Evolutionary conservation across 2,329 filamentous ascomycete species (phyloP), one percentile per base, ranked within the genome.

Genomic region (Ceratocystis albifundus): DNA sequence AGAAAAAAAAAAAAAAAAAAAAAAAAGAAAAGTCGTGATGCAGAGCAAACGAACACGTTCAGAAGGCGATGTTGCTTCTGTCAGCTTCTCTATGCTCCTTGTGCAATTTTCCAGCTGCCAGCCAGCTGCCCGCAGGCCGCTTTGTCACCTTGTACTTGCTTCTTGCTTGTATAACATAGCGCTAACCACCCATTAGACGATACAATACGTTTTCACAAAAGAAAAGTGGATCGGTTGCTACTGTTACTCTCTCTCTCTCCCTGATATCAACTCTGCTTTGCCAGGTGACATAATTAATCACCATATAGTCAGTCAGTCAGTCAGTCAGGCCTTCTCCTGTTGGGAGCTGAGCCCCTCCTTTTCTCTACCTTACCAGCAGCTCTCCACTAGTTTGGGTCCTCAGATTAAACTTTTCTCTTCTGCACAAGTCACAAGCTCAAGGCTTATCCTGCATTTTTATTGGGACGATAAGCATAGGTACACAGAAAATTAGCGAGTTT

Each of bases 51-150:
- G 62, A 65, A 67, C 66, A 67, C 62, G 61, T 67, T 67, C 66
- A 65, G 66, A 64, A 48, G 61, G 57, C 28, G 45, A 28, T 48
- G 45, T 68, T 68, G 64, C 66, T 68, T 68, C 67, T 68, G 64
- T 64, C 67, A 68, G 67, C 67, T 68, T 68, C 67, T 68, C 57
- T 36, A 62, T 59, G 46, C 6, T 65, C 64, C 65, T 57, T 66
- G 25, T 36, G 17, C 53, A 53, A 62, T 25, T 59, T 65, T 65
- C 41, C 46, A 64, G 53, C 41, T 61, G 53, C 25, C 61, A 30
- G 61, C 30, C 48, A 64, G 62, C 46, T 64, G 66, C 61, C 44
- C 45, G n/a, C 32, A 22, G 22, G 50, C 4, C 4, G 20, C 50
- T 30, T 30, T 25, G 28, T 30, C 22, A 59, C 53, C n/a, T 17